A percentile compares a stretch with the other conserved stretches of the same genome.
Conservation (phyloP, 176 grass and related monocot species). For the Carex cristatella region DNA sequence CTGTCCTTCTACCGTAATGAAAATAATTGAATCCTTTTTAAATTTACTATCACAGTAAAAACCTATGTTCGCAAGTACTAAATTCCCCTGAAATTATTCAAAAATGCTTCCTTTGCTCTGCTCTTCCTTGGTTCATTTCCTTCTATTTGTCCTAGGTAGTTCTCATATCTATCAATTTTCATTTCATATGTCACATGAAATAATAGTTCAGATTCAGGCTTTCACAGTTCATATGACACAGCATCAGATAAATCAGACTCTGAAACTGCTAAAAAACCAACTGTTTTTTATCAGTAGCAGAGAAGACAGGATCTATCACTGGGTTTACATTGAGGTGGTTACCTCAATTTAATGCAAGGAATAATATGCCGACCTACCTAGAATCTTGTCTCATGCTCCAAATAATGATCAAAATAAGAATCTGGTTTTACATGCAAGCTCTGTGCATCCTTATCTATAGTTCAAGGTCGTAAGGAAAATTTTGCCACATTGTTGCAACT, state of each 20-base stretch:
- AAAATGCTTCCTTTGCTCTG: neutral
- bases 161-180: neutral
- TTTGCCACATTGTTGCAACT: neutral
- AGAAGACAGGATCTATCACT: neutral
- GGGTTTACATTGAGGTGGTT: neutral
- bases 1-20: too few relatives aligned
- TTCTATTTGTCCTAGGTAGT: neutral
- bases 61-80: neutral
- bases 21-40: neutral
- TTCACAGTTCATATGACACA: neutral
- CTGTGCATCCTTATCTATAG: neutral
- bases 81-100: neutral
- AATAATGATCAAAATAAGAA: neutral
- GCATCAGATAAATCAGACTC: neutral
- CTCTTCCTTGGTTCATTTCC: neutral
- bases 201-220: neutral
- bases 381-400: neutral
- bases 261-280: neutral
- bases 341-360: neutral
- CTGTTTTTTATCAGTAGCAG: neutral
- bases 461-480: neutral
- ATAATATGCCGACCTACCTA: neutral
- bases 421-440: neutral
- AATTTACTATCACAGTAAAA: neutral
- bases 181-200: conserved; percentile 5